Percentiles rank a stretch among this genome's conserved stretches.
Evolutionary conservation across 345 rosid genomes (phyloP).

Genomic region (Salix exigua): DNA sequence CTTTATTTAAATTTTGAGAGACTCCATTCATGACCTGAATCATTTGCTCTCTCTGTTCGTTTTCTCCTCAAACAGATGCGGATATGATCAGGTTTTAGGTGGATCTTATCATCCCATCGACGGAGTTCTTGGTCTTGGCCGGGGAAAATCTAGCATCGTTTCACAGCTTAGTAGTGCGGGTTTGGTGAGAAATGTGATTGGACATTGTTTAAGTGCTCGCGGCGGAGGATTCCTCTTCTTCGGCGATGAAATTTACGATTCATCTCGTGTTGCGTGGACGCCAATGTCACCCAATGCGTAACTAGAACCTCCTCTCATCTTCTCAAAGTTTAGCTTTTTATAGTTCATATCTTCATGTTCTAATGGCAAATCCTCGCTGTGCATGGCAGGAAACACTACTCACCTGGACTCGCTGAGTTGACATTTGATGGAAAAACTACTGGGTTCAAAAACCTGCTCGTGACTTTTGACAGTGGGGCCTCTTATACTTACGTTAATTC

Average conservation of each 20-base stretch:
- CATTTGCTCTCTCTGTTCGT: background rate
- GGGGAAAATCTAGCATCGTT: constrained; percentile 68
- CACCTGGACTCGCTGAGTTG: constrained; percentile 76
- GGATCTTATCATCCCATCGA: constrained; percentile 71
- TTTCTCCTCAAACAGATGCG: constrained; percentile 49
- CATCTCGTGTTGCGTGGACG: constrained; percentile 66
- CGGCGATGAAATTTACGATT: constrained; percentile 68
- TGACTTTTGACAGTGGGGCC: constrained; percentile 81
- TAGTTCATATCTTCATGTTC: background rate
- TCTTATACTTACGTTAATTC: constrained; percentile 81
- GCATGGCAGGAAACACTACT: constrained; percentile 63
- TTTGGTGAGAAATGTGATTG: constrained; percentile 61
- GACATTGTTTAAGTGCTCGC: constrained; percentile 76
- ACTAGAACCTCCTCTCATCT: constrained; percentile 1
- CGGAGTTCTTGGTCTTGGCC: constrained; percentile 95
- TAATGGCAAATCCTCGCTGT: constrained; percentile 3
- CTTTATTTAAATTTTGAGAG: background rate
- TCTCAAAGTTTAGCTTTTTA: constrained; percentile 4
- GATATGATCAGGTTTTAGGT: constrained; percentile 77
- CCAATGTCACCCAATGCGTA: constrained; percentile 67
- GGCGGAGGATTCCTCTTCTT: constrained; percentile 93
- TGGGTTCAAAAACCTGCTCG: constrained; percentile 46
- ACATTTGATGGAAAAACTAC: constrained; percentile 57
- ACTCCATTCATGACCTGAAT: background rate
- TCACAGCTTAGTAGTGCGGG: constrained; percentile 77